Evolutionary conservation across 148 eudicot species (phyloP).

Genomic region (Rhododendron ferrugineum): DNA sequence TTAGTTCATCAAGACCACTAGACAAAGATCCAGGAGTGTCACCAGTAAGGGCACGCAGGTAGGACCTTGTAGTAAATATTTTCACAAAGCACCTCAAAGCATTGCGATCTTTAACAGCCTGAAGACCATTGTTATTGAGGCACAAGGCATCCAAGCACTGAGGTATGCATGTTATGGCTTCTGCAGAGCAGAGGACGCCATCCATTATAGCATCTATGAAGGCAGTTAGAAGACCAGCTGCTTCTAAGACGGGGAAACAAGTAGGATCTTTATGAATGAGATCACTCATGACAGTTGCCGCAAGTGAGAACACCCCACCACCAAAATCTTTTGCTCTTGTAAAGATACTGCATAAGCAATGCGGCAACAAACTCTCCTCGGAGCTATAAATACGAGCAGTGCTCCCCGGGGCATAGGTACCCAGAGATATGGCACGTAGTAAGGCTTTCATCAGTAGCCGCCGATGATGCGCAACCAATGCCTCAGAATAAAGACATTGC

Average conservation of each 20-base stretch:
- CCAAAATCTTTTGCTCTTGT: constrained; percentile 94
- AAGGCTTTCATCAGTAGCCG: constrained; percentile 86
- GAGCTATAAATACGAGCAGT: constrained; percentile 76
- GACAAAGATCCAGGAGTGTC: constrained; percentile 86
- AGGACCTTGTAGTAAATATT: constrained; percentile 77
- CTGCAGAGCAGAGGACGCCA: constrained; percentile 87
- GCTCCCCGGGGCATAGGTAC: constrained; percentile 92
- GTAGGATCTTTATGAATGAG: constrained; percentile 96
- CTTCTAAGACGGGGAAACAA: constrained; percentile 75
- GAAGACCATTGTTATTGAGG: constrained; percentile 83
- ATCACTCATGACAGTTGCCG: constrained; percentile 93
- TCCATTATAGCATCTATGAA: constrained; percentile 89
- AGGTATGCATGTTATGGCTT: constrained; percentile 94
- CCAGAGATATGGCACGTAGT: constrained; percentile 89
- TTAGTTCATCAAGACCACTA: constrained; percentile 90
- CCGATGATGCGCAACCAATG: constrained; percentile 77
- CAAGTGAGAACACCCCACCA: constrained; percentile 93
- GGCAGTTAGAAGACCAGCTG: constrained; percentile 86
- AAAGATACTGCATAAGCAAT: constrained; percentile 79
- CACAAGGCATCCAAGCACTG: constrained; percentile 98
- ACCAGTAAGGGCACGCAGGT: constrained; percentile 75
- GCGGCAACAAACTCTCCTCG: constrained; percentile 89
- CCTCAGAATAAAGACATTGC: constrained; percentile 79
- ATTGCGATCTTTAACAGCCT: constrained; percentile 82
- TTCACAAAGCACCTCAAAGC: constrained; percentile 95